Base-by-base conservation (phyloP, 176 grass and related monocot genomes). In the Echinochloa phyllopogon region DNA sequence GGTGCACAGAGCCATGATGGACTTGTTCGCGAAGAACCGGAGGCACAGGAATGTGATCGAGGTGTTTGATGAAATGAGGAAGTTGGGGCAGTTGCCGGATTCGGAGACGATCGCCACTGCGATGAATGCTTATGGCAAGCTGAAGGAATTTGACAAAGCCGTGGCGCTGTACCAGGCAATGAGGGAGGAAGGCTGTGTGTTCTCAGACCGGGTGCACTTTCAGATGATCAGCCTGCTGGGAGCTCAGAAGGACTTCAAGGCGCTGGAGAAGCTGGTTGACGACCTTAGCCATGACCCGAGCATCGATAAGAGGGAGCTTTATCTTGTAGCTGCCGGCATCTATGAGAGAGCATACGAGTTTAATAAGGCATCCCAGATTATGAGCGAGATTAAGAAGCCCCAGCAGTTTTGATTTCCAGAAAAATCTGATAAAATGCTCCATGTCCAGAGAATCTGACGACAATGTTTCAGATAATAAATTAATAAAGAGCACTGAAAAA, bases 211-310 rank as follows among this genome's bases (percentile, higher is more conserved):
- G 69, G 96, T 96, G 65, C 96, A 99, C 74, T 96, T 96, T 83
- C 96, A 99, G 89, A 99, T 99, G 96, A 81, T 96, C 65, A 94
- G 93, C 69, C 88, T 99, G 58, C 64, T 99, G 48, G 93, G 96
- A 21, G 92, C 90, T 25, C 88, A 87, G 82, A 86, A 90, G 61
- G 88, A 99, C 64, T 92, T 94, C 85, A 18, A 91, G n/a, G 86
- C 83, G 53, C 58, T 98, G 69, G 91, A 94, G 61, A 47, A 38
- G 37, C 79, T 94, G 83, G 82, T 92, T 38, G 88, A 57, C 6
- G 84, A 90, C 74, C 88, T 99, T 58, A 83, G 88, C 71, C 14
- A 77, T 74, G 96, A 95, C 33, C 89, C 89, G 12, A 88, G 78
- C 50, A 94, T 98, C 21, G 93, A 98, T 82, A 92, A 91, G 89